Conservation (phyloP, 1,284 basidiomycete genomes). For the Puccinia horiana region DNA sequence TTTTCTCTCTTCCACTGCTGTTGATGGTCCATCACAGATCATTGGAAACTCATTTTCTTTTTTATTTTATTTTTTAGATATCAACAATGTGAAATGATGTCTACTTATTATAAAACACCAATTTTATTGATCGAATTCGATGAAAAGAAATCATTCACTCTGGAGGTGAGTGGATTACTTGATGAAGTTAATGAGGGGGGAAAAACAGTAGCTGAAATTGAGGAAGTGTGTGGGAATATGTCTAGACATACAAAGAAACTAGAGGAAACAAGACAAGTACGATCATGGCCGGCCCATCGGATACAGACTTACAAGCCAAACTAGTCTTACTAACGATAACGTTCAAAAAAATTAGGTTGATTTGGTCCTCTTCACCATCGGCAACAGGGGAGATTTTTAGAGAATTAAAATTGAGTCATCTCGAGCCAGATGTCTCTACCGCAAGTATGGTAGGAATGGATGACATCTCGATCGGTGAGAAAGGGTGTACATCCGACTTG, state of each 20-base stretch:
- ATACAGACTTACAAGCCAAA: constrained; percentile 66
- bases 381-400: constrained; percentile 88
- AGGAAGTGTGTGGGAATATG: neutral
- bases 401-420: constrained; percentile 80
- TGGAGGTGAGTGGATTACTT: constrained; percentile 58
- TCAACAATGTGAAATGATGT: constrained; percentile 96
- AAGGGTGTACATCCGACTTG: constrained; percentile 52
- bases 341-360: constrained; percentile 86
- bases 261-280: constrained; percentile 33
- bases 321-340: constrained; percentile 82
- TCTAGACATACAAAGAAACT: constrained; percentile 45
- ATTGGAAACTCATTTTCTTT: too few relatives aligned
- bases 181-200: neutral
- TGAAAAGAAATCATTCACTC: constrained; percentile 89
- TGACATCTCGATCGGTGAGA: constrained; percentile 52
- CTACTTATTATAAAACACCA: constrained; percentile 88
- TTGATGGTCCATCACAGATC: too few relatives aligned
- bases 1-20: neutral
- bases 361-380: constrained; percentile 96
- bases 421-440: constrained; percentile 76
- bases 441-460: constrained; percentile 80
- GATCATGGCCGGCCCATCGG: constrained; percentile 59
- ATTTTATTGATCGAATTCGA: constrained; percentile 98
- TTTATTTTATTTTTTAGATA: constrained; percentile 61
- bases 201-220: neutral